Evolutionary conservation across 225 moss, liverwort and hornwort species (phyloP), one percentile per base, ranked within the genome.

Genomic region (Bryoerythrophyllum caledonicum): DNA sequence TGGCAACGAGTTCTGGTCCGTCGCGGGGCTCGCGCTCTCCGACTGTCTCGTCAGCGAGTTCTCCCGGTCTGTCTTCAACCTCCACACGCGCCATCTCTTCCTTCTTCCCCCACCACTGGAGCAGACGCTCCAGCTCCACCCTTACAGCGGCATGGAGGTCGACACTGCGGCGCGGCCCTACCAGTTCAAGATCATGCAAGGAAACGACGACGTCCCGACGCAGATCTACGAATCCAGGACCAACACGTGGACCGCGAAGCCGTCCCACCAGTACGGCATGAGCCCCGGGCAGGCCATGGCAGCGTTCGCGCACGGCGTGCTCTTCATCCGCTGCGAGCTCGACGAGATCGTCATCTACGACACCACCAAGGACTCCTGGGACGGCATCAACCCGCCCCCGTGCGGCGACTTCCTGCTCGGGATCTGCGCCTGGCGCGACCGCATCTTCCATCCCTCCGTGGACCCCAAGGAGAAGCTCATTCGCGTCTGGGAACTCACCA

Each of bases 101-200:
- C 3, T 25, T 1, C 5, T 79, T 6, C 67, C 79, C 6, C 66
- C 72, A 0, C 12, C 67, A 6, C 40, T 61, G 8, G 58, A 74
- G 14, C 65, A 54, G 13, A 67, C 59, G 5, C 17, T 26, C 13
- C 79, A 66, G 14, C n/a, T 35, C 0, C 8, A 8, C 2, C 52
- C 63, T 0, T 74, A 10, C 49, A 55, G 66, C 27, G 79, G 79
- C 12, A 67, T 79, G 79, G 51, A 65, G 3, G 79, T 79, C 17
- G 73, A 67, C 6, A 66, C 46, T 19, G 58, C 59, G 2, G 58
- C 37, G 67, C 38, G 44, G 2, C 79, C 79, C 1, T 79, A 51
- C 37, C 57, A 58, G 15, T 79, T 19, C 52, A 53, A 62, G 10
- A 2, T 80, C 60, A 7, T 80, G 37, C 51, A 74, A 48, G 79